phyloP scores from a whole-genome alignment of 768 basidiomycete species.

The Russula sp. region DNA sequence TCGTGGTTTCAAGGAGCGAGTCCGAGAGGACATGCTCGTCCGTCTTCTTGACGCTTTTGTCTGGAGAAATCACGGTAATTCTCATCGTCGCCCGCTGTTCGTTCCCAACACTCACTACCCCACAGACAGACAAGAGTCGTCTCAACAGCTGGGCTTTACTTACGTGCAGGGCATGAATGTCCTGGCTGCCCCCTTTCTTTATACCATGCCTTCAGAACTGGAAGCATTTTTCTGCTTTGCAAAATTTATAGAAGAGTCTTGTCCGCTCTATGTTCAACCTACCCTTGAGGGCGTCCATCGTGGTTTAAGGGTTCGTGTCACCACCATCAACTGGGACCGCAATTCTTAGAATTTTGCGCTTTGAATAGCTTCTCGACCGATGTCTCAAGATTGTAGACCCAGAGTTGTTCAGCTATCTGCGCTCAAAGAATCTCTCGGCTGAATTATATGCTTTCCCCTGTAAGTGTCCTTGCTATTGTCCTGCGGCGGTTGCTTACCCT shows the following conservation, averaged over 20 bases:
- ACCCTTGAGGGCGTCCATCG: conserved; percentile 93
- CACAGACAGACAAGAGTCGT: conserved; percentile 61
- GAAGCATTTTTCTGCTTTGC: conserved; percentile 97
- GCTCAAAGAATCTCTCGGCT: conserved; percentile 87
- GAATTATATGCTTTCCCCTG: conserved; percentile 98
- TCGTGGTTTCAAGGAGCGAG: conserved; percentile 94
- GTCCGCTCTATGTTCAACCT: conserved; percentile 95
- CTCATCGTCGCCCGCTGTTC: neutral
- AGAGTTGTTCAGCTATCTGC: conserved; percentile 71
- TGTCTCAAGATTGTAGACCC: conserved; percentile 90
- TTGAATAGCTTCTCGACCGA: conserved; percentile 75
- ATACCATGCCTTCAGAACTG: conserved; percentile 95
- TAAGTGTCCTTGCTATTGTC: conserved; percentile 33
- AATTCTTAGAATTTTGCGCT: neutral
- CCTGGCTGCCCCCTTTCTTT: conserved; percentile 94
- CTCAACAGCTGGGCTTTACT: conserved; percentile 77
- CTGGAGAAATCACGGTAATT: conserved; percentile 83
- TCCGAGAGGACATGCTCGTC: conserved; percentile 94
- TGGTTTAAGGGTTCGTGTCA: conserved; percentile 69
- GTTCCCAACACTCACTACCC: neutral
- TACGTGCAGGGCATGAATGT: conserved; percentile 99
- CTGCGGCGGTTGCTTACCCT: conserved; percentile 1
- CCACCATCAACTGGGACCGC: neutral
- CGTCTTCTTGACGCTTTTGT: conserved; percentile 96
- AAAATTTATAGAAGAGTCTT: conserved; percentile 90